phyloP scores from a whole-genome alignment of 1,139 yeast genomes.

The Kurtzmaniella quercitrusa region DNA sequence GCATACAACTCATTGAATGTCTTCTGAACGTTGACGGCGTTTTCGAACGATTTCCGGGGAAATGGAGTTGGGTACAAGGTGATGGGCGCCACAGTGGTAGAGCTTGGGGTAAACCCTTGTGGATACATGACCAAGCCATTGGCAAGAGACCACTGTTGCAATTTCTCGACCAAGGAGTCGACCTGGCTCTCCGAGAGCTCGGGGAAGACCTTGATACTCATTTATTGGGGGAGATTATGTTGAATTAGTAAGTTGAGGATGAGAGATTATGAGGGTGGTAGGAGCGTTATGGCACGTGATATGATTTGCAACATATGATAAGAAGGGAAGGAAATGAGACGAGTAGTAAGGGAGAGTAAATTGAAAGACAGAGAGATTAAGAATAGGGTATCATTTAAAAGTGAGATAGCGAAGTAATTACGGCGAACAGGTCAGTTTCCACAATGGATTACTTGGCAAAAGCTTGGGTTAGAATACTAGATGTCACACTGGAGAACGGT shows the following conservation, averaged over 20 bases:
- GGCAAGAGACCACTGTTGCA: constrained; percentile 73
- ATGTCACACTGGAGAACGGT: too few species aligned
- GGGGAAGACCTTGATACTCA: constrained; percentile 25
- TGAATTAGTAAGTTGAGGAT: neutral
- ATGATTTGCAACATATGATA: constrained; percentile 1
- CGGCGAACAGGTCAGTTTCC: too few species aligned
- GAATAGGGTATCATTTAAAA: too few species aligned
- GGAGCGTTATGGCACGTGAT: constrained; percentile 2
- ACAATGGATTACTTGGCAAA: too few species aligned
- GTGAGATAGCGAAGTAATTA: too few species aligned
- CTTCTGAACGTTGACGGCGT: constrained; percentile 66
- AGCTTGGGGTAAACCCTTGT: constrained; percentile 41
- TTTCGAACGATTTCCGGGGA: constrained; percentile 59
- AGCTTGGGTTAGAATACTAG: too few species aligned
- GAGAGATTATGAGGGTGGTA: neutral
- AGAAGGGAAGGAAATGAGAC: too few species aligned
- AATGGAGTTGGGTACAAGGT: constrained; percentile 90
- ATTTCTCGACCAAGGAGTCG: constrained; percentile 30
- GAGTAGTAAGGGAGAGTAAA: too few species aligned
- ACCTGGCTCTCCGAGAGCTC: constrained; percentile 23
- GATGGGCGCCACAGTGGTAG: constrained; percentile 73
- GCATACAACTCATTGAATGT: constrained; percentile 73
- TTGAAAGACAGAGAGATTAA: too few species aligned
- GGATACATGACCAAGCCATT: constrained; percentile 82
- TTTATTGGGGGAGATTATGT: neutral